A percentile compares a stretch with the other conserved stretches of the same genome.
Conservation (phyloP, 2,329 filamentous ascomycete genomes). For the Shiraia sp. region DNA sequence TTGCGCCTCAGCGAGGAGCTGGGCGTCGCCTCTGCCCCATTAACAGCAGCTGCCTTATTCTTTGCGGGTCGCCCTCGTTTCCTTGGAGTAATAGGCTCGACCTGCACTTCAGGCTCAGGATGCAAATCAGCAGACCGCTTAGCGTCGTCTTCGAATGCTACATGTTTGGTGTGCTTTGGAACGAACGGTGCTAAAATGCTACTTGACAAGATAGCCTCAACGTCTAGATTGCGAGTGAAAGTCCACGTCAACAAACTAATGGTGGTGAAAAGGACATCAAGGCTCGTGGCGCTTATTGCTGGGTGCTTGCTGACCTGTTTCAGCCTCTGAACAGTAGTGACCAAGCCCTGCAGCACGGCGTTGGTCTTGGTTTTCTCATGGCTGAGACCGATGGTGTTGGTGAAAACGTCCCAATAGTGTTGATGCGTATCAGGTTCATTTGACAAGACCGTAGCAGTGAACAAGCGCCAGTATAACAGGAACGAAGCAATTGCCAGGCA, state of each 20-base stretch:
- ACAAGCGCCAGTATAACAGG: slow-evolving; percentile 53
- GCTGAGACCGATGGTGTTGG: slow-evolving; percentile 47
- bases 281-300: slow-evolving; percentile 59
- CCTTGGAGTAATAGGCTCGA: slow-evolving; percentile 22
- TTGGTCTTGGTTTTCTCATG: slow-evolving; percentile 45
- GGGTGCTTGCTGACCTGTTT: slow-evolving; percentile 60
- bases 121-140: neutral
- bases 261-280: slow-evolving; percentile 62
- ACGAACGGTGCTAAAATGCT: slow-evolving; percentile 35
- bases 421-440: slow-evolving; percentile 55
- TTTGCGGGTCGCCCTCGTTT: slow-evolving; percentile 33
- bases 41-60: slow-evolving; percentile 21
- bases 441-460: slow-evolving; percentile 49
- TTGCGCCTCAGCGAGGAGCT: slow-evolving; percentile 23
- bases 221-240: slow-evolving; percentile 57
- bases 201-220: slow-evolving; percentile 53
- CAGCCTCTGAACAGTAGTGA: slow-evolving; percentile 46
- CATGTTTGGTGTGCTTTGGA: slow-evolving; percentile 33
- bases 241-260: slow-evolving; percentile 62
- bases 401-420: slow-evolving; percentile 37
- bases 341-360: slow-evolving; percentile 30
- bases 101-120: slow-evolving; percentile 6
- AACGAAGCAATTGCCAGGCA: slow-evolving; percentile 51
- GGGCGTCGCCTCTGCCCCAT: slow-evolving; percentile 13
- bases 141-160: slow-evolving; percentile 19